Evolutionary conservation across 345 rosid species (phyloP).

Genomic region (Litchi chinensis): DNA sequence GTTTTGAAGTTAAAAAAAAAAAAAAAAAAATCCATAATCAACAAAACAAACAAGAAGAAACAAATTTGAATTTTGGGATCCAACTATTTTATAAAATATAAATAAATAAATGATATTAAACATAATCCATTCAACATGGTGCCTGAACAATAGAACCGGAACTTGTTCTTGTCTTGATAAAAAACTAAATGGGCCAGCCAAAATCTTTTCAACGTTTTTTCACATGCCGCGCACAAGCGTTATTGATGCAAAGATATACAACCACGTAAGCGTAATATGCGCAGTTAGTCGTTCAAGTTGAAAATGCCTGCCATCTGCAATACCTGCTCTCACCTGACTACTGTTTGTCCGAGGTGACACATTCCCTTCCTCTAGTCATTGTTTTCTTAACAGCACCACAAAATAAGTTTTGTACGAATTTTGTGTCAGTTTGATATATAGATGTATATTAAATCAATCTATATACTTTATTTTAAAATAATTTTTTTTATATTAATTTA

Average conservation of each 20-base stretch:
- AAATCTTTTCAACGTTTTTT: background rate
- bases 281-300: background rate
- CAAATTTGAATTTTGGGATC: too few relatives aligned
- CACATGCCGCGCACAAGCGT: background rate
- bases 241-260: background rate
- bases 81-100: too few relatives aligned
- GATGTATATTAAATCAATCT: too few relatives aligned
- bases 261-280: background rate
- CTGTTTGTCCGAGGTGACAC: conserved; percentile 3
- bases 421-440: too few relatives aligned
- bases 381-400: background rate
- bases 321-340: background rate
- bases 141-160: background rate
- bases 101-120: too few relatives aligned
- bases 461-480: too few relatives aligned
- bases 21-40: too few relatives aligned
- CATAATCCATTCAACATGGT: too few relatives aligned
- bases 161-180: background rate
- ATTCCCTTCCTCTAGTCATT: background rate
- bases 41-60: too few relatives aligned
- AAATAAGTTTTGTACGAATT: too few relatives aligned
- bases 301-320: background rate
- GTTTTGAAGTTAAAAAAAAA: too few relatives aligned
- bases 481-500: too few relatives aligned
- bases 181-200: background rate